These are phyloP conservation scores for Aspergillus felis DNA, from an alignment of 2,329 filamentous ascomycete species.

Conservation along the genomic window DNA sequence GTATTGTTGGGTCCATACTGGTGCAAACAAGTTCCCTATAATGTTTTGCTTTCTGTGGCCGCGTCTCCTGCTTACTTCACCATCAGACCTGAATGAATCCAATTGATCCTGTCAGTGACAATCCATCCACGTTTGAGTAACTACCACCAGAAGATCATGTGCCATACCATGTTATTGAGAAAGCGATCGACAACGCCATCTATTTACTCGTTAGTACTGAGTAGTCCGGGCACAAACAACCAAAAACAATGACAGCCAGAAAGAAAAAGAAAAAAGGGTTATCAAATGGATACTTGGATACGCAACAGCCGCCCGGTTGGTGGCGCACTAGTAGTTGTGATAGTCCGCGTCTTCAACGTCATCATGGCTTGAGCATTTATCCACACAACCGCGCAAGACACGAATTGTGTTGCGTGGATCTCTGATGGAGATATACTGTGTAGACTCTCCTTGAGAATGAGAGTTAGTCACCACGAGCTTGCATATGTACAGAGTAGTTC, in stretches of 20 bases:
- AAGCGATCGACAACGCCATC: background rate
- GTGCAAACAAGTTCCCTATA: background rate
- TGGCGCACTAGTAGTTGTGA: background rate
- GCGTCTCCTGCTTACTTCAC: background rate
- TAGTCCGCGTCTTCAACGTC: background rate
- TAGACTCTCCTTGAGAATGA: background rate
- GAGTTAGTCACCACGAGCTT: background rate
- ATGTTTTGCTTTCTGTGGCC: background rate
- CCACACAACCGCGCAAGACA: background rate
- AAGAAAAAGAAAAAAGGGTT: too few species aligned
- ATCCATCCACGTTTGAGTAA: background rate
- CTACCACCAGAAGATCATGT: background rate
- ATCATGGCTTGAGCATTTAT: background rate
- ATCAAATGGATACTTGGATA: background rate
- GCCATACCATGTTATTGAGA: background rate
- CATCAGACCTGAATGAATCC: background rate
- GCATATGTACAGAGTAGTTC: background rate
- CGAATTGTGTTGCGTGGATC: background rate
- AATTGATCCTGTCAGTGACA: background rate
- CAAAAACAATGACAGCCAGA: background rate
- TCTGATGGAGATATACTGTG: background rate
- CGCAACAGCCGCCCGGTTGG: background rate
- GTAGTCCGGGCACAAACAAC: background rate
- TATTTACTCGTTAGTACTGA: background rate
- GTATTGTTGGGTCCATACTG: background rate